Evolutionary conservation across 352 stramenopile genomes (phyloP).

Genomic region (Phytopythium sindhum): DNA sequence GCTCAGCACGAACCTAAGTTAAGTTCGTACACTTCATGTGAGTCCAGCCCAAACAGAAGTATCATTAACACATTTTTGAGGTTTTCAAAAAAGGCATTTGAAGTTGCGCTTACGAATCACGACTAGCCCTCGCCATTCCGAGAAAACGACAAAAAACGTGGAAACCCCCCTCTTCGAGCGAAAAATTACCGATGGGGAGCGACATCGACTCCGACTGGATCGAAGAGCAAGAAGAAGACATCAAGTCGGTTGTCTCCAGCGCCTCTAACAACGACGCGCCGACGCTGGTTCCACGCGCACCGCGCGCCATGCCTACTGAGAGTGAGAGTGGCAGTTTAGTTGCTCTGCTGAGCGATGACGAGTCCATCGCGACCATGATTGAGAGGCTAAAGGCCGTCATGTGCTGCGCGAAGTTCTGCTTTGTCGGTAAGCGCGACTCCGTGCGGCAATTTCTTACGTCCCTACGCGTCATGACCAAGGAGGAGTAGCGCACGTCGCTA

Average conservation of each 20-base stretch:
- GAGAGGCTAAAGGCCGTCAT: neutral
- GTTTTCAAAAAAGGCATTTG: constrained; percentile 5
- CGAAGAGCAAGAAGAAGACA: constrained; percentile 1
- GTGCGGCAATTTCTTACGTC: neutral
- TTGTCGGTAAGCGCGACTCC: neutral
- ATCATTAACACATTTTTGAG: constrained; percentile 11
- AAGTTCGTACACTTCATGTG: no score
- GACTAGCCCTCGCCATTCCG: neutral
- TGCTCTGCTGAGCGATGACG: neutral
- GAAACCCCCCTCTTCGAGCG: neutral
- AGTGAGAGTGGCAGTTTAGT: neutral
- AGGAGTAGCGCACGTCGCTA: neutral
- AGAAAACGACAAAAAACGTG: neutral
- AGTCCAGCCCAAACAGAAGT: constrained; percentile 9
- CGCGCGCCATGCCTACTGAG: neutral
- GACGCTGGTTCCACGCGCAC: neutral
- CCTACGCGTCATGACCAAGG: neutral
- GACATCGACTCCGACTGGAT: constrained; percentile 1
- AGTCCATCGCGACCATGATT: neutral
- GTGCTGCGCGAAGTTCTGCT: neutral
- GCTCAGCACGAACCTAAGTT: no score
- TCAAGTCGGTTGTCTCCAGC: neutral
- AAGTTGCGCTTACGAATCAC: neutral
- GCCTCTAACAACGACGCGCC: neutral
- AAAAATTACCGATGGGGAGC: neutral